These are phyloP conservation scores for Sporothrix pseudoabietina DNA, from an alignment of 2,329 filamentous ascomycete species.

Conservation along the genomic window DNA sequence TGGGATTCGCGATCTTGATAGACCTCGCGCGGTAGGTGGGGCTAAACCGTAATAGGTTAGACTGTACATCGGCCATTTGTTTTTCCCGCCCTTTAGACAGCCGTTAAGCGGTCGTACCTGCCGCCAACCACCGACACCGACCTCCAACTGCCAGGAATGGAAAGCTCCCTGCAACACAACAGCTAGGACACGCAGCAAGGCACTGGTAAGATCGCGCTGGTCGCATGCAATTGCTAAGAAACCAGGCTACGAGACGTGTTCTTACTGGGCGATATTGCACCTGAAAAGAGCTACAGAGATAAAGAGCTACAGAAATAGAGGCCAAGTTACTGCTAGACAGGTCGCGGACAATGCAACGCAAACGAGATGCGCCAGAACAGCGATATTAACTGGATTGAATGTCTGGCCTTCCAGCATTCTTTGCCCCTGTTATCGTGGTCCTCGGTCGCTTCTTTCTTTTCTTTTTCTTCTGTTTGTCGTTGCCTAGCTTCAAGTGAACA, in stretches of 20 bases:
- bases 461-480: background rate
- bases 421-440: background rate
- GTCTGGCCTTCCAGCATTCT: background rate
- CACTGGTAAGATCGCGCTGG: background rate
- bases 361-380: background rate
- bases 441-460: background rate
- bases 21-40: conserved; percentile 6
- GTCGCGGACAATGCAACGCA: background rate
- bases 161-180: background rate
- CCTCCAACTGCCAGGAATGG: background rate
- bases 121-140: background rate
- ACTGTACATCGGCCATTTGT: background rate
- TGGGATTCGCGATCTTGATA: conserved; percentile 31
- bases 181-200: background rate
- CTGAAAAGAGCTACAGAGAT: background rate
- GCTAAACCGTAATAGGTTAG: conserved; percentile 19
- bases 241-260: background rate
- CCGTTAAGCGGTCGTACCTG: background rate
- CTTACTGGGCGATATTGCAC: background rate
- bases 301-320: background rate
- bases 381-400: background rate
- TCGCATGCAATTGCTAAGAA: background rate
- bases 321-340: background rate
- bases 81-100: background rate
- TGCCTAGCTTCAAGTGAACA: conserved; percentile 24